Evolutionary conservation across 345 rosid genomes (phyloP), one percentile per base, ranked within the genome.

Genomic region (Crucihimalaya himalaica): DNA sequence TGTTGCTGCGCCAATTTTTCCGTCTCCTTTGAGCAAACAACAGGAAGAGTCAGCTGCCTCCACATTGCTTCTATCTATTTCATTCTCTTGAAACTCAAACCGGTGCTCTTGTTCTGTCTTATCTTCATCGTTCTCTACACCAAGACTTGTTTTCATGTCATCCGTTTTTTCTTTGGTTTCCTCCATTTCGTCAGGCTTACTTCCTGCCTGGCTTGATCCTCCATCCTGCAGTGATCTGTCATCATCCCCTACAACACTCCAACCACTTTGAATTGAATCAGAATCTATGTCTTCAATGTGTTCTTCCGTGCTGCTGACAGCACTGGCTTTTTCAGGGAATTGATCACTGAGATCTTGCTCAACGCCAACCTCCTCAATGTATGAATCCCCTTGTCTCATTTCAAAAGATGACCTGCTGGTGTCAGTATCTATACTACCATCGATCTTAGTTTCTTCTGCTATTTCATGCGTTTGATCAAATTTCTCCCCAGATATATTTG

Each of bases 271-370:
- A 73, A 79, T 81, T 40, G 78, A 68, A 72, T 81, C 82, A 75
- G 76, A 70, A 62, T 55, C 75, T 68, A 68, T 63, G 53, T 85
- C 87, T 45, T 82, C 87, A 75, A 70, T 40, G 63, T 48, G 71
- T 59, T 81, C 80, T 72, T 70, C 86, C 21, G 45, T 72, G 70
- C 77, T 75, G 61, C 68, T 55, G 62, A 71, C 51, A 28, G 31
- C 63, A 43, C 56, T 63, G 63, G 77, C 43, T 67, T 73, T 85
- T 73, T 78, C 57, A 29, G 57, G 35, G 43, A 37, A 47, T 32
- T 70, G 81, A 29, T 83, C 82, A 67, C 71, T 66, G 35, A 69
- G 80, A 69, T 74, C 70, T 63, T 76, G 77, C 63, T 79, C 86
- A 32, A 31, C 1, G 35, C 63, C 62, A 64, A 71, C 76, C 68